A percentile compares a stretch with the other conserved stretches of the same genome.
Conservation (phyloP, 768 basidiomycete genomes). For the Tubosaeta sp. region DNA sequence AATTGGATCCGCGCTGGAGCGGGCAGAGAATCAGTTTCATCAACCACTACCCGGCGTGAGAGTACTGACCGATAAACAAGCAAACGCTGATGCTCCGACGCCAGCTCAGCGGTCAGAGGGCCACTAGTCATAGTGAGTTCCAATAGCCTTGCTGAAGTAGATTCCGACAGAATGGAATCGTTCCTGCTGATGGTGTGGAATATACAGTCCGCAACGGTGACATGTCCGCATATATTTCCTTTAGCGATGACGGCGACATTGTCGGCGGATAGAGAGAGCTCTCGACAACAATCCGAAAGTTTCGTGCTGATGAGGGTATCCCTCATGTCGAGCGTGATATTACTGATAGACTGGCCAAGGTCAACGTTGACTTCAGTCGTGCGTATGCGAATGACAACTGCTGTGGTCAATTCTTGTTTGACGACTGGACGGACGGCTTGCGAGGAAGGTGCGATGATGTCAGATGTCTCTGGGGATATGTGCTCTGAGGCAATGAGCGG, state of each 20-base stretch:
- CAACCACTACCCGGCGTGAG: not conserved
- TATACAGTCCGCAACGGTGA: conserved; percentile 62
- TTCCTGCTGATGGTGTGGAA: conserved; percentile 70
- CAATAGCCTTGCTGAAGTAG: conserved; percentile 49
- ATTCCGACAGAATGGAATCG: conserved; percentile 36
- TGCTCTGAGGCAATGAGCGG: conserved; percentile 58
- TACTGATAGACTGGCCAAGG: conserved; percentile 82
- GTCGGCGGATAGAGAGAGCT: conserved; percentile 63
- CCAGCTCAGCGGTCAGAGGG: conserved; percentile 56
- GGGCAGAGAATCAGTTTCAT: conserved; percentile 1
- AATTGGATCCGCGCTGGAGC: conserved; percentile 68
- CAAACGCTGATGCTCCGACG: conserved; percentile 73
- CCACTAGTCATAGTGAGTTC: conserved; percentile 75
- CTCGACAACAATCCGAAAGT: conserved; percentile 55
- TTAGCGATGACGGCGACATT: conserved; percentile 52
- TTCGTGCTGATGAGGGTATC: conserved; percentile 63
- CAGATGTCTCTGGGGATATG: conserved; percentile 17
- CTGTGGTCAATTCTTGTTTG: conserved; percentile 52
- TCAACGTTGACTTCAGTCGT: conserved; percentile 73
- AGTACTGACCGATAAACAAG: conserved; percentile 66
- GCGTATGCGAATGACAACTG: conserved; percentile 66
- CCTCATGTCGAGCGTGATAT: conserved; percentile 58
- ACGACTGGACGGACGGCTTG: conserved; percentile 7
- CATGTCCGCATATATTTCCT: conserved; percentile 67
- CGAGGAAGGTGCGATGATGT: conserved; percentile 15